phyloP scores from a whole-genome alignment of 148 eudicot genomes.

The Persicaria maculosa region DNA sequence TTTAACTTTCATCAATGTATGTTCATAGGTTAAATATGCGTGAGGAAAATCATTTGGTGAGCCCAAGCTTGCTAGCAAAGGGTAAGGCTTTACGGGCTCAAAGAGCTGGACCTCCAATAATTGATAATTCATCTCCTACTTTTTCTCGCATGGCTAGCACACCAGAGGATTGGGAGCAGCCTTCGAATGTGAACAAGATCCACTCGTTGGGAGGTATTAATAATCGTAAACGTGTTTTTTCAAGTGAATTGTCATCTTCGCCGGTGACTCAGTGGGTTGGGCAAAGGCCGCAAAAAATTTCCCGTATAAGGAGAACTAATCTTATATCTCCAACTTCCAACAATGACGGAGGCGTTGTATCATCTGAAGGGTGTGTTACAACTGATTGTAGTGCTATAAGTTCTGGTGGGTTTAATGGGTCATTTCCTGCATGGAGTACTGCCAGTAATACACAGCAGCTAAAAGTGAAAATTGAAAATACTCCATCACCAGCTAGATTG shows the following conservation, averaged over 20 bases:
- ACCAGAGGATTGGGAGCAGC: constrained; percentile 69
- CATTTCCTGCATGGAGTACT: constrained; percentile 40
- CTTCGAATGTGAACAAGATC: constrained; percentile 38
- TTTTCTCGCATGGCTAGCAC: constrained; percentile 45
- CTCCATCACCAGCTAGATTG: constrained; percentile 57
- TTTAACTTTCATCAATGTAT: not conserved
- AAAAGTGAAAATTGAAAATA: constrained; percentile 55
- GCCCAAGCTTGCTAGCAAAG: constrained; percentile 50
- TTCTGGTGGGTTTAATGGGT: constrained; percentile 37
- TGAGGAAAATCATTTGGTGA: constrained; percentile 42
- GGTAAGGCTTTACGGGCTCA: constrained; percentile 76
- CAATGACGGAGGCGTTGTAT: constrained; percentile 52
- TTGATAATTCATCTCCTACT: constrained; percentile 49
- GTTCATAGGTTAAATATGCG: constrained; percentile 52
- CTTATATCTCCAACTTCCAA: constrained; percentile 70
- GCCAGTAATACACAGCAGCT: constrained; percentile 38
- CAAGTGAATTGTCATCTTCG: constrained; percentile 63
- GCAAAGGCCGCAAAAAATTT: constrained; percentile 84
- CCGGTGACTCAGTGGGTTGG: constrained; percentile 86
- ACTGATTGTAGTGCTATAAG: constrained; percentile 46
- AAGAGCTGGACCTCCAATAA: constrained; percentile 41
- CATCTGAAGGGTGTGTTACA: constrained; percentile 60
- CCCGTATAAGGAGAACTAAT: constrained; percentile 86
- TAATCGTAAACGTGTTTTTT: constrained; percentile 65
- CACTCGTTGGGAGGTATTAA: constrained; percentile 47